Evolutionary conservation across 1,139 yeast species (phyloP).

Genomic region (Yamadazyma oceani): DNA sequence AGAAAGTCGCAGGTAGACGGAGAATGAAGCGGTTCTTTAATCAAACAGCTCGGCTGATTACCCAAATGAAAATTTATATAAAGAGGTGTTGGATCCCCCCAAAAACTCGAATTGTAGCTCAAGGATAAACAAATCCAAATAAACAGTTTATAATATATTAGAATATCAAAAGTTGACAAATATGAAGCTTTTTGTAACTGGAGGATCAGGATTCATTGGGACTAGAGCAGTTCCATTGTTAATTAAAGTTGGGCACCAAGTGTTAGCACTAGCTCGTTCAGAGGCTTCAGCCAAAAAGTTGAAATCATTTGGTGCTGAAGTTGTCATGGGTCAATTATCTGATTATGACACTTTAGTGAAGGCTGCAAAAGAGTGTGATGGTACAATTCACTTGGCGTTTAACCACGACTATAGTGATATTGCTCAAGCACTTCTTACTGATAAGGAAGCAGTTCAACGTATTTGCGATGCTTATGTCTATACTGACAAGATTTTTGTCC

Average conservation of each 20-base stretch:
- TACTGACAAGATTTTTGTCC: slow-evolving; percentile 20
- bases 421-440: slow-evolving; percentile 15
- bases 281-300: slow-evolving; percentile 31
- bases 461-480: slow-evolving; percentile 22
- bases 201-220: slow-evolving; percentile 44
- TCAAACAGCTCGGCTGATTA: no score
- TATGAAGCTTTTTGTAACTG: slow-evolving; percentile 24
- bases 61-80: no score
- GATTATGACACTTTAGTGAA: slow-evolving; percentile 22
- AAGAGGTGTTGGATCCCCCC: no score
- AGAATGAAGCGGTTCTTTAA: no score
- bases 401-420: slow-evolving; percentile 21
- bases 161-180: slow-evolving; percentile 6
- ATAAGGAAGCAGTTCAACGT: slow-evolving; percentile 19
- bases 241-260: slow-evolving; percentile 27
- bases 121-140: no score
- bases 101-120: no score
- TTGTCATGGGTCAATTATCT: slow-evolving; percentile 22
- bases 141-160: slow-evolving; percentile 3
- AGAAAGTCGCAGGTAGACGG: no score
- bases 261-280: slow-evolving; percentile 39
- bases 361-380: slow-evolving; percentile 27
- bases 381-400: slow-evolving; percentile 32
- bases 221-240: slow-evolving; percentile 28
- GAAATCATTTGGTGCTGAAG: slow-evolving; percentile 18